A percentile compares a stretch with the other conserved stretches of the same genome.
These are phyloP conservation scores for Debaryomyces coudertii DNA, from an alignment of 1,139 yeast species.

Conservation along the genomic window DNA sequence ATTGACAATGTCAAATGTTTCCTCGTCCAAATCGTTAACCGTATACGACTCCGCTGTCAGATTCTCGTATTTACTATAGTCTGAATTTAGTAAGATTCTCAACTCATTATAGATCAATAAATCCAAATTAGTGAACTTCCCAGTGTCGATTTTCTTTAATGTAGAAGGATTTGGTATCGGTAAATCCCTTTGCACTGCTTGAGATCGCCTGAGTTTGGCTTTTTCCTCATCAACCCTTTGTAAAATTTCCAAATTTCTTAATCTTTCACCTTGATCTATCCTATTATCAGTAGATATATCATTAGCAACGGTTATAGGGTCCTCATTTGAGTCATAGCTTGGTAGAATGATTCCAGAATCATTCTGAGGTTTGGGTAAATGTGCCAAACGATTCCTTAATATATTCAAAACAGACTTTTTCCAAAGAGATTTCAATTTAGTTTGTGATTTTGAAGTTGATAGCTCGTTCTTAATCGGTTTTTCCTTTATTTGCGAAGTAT, in stretches of 20 bases:
- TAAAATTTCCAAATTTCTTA: slow-evolving; percentile 29
- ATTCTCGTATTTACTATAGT: slow-evolving; percentile 41
- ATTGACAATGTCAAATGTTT: slow-evolving; percentile 27
- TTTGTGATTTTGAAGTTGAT: slow-evolving; percentile 9
- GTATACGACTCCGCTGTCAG: slow-evolving; percentile 23
- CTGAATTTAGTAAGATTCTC: slow-evolving; percentile 48
- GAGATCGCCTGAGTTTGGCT: slow-evolving; percentile 45
- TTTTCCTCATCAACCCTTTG: slow-evolving; percentile 32
- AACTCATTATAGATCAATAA: slow-evolving; percentile 40
- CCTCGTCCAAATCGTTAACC: slow-evolving; percentile 48
- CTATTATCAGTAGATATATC: slow-evolving; percentile 7
- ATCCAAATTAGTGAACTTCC: slow-evolving; percentile 18
- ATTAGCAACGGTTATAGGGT: slow-evolving; percentile 20
- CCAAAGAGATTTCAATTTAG: slow-evolving; percentile 1
- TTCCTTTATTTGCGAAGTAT: background rate
- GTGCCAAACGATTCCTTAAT: slow-evolving; percentile 21
- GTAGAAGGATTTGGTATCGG: slow-evolving; percentile 47
- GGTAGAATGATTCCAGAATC: slow-evolving; percentile 31
- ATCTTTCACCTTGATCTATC: slow-evolving; percentile 26
- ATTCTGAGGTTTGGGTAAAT: slow-evolving; percentile 35
- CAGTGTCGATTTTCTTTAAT: slow-evolving; percentile 13
- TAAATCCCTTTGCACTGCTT: slow-evolving; percentile 52
- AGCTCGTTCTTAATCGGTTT: slow-evolving; percentile 3
- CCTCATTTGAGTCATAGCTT: slow-evolving; percentile 25
- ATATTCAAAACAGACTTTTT: background rate